Evolutionary conservation across 2,329 filamentous ascomycete species (phyloP).

Genomic region (Trichoderma harzianum): DNA sequence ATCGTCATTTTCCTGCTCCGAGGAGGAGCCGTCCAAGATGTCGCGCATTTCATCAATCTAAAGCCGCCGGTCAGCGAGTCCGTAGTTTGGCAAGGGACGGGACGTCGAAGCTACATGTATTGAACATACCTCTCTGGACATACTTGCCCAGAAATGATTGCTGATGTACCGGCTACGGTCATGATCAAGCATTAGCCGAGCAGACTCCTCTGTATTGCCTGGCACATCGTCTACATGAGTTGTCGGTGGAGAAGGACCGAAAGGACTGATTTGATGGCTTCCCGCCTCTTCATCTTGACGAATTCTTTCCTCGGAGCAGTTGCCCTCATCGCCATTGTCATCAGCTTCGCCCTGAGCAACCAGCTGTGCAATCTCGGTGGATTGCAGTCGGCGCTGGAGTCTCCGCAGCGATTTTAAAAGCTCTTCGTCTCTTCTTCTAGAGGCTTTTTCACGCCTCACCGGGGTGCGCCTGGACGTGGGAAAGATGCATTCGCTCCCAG

Average conservation of each 20-base stretch:
- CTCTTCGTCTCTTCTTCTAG: not conserved
- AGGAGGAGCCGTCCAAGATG: not conserved
- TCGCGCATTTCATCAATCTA: not conserved
- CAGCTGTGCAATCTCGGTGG: not conserved
- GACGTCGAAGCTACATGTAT: not conserved
- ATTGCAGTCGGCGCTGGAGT: not conserved
- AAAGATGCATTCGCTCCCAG: not conserved
- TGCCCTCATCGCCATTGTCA: not conserved
- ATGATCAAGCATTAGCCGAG: not conserved
- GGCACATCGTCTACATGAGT: not conserved
- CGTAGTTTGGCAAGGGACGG: not conserved
- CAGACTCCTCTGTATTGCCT: not conserved
- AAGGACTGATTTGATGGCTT: not conserved
- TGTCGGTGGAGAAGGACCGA: not conserved
- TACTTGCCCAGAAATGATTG: not conserved
- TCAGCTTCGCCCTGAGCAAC: not conserved
- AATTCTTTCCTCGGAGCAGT: not conserved
- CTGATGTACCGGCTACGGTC: not conserved
- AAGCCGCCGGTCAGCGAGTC: not conserved
- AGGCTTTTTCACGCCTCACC: not conserved
- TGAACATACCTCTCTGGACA: not conserved
- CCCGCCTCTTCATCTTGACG: not conserved
- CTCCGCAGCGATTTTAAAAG: not conserved
- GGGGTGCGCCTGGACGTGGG: not conserved
- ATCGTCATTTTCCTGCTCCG: not conserved